Evolutionary conservation across 305 asterid genomes (phyloP).

Genomic region (Lippia alba): DNA sequence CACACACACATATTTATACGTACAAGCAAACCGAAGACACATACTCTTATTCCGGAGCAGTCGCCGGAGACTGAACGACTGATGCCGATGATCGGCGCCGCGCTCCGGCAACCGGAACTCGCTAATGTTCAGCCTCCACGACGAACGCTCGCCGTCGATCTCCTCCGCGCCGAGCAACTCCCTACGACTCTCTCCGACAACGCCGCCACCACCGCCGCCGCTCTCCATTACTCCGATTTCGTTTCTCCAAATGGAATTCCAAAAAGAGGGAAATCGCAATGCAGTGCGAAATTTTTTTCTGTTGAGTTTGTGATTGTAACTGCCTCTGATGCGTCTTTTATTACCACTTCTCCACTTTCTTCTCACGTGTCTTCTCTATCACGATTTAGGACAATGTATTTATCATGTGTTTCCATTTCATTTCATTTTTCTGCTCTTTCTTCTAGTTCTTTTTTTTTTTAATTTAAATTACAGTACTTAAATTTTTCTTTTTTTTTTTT

Average conservation of each 20-base stretch:
- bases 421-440: too few relatives aligned
- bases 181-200: slow-evolving; percentile 43
- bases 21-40: slow-evolving; percentile 13
- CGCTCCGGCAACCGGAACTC: slow-evolving; percentile 81
- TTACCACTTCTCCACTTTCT: too few relatives aligned
- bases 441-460: too few relatives aligned
- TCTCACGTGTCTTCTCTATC: too few relatives aligned
- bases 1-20: background rate
- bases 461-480: too few relatives aligned
- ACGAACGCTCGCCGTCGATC: slow-evolving; percentile 40
- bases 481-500: too few relatives aligned
- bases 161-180: slow-evolving; percentile 39
- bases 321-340: too few relatives aligned
- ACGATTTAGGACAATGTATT: too few relatives aligned
- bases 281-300: background rate
- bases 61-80: slow-evolving; percentile 51
- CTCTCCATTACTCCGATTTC: slow-evolving; percentile 30
- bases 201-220: slow-evolving; percentile 36
- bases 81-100: slow-evolving; percentile 42
- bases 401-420: too few relatives aligned
- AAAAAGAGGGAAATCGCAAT: slow-evolving; percentile 2
- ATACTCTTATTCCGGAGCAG: slow-evolving; percentile 60
- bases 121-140: slow-evolving; percentile 73
- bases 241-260: background rate
- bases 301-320: too few relatives aligned